Base-by-base conservation (phyloP, 2,329 filamentous ascomycete species). In the Monilinia fructicola region DNA sequence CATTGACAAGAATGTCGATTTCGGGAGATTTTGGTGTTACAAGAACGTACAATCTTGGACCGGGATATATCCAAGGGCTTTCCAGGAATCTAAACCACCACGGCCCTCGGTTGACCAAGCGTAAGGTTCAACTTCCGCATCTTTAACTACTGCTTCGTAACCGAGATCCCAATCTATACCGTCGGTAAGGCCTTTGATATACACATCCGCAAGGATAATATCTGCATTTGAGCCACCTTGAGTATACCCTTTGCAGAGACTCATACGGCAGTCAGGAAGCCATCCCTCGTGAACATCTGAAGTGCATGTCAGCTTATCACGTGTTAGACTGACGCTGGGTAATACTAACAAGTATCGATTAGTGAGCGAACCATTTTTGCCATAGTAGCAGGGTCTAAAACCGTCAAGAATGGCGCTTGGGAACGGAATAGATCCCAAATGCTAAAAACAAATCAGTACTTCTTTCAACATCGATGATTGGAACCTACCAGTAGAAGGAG, bases 211-310 rank as follows among this genome's bases (percentile, higher is more conserved):
- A 14, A 92, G 80, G 1, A 92, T 82, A 6, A 88, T 84, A 71
- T 92, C 90, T 7, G 89, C 87, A 67, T 93, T 92, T 0, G 88
- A 91, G 0, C 90, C 90, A n/a, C 75, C 90, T 79, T 93, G 90
- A 0, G 89, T 91, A 72, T 84, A 89, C 0, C 90, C 90, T 74
- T 89, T 90, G 75, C 85, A 90, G 0, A 92, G 81, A n/a, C 83
- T 87, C 89, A 92, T 92, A 14, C 75, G 68, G 50, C 74, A 75
- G 48, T 75, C 74, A 50, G 74, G 74, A 12, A 76, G 70, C 72
- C 72, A 75, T n/a, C 74, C 90, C 68, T 88, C 81, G 70, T 90
- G 83, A 35, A 66, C 55, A 54, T 66, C 64, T 66, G 16, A 26
- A 6, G 12, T 50, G 26, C 2, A 11, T 6, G 12, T 66, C 26